These are phyloP conservation scores for Russula earlei DNA, from an alignment of 768 basidiomycete species.

Conservation along the genomic window DNA sequence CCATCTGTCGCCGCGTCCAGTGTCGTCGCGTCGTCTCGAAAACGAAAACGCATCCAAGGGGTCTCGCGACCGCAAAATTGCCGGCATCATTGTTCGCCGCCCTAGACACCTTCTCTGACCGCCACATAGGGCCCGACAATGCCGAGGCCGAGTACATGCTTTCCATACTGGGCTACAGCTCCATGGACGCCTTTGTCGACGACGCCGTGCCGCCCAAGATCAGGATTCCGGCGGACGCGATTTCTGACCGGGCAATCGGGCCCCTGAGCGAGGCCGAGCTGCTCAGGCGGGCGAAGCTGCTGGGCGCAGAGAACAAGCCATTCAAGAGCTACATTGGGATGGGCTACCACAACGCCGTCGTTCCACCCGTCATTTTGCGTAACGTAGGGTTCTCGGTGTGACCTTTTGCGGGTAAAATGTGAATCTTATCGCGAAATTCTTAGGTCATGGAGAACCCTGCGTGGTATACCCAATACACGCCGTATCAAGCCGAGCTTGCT, in stretches of 20 bases:
- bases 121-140: constrained; percentile 89
- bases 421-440: neutral
- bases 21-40: constrained; percentile 21
- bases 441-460: constrained; percentile 91
- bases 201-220: constrained; percentile 78
- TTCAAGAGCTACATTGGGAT: constrained; percentile 96
- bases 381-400: constrained; percentile 46
- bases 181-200: constrained; percentile 80
- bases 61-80: constrained; percentile 53
- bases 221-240: constrained; percentile 48
- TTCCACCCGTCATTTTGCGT: constrained; percentile 90
- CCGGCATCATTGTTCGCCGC: constrained; percentile 66
- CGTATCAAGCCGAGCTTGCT: constrained; percentile 96
- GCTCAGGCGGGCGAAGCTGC: constrained; percentile 56
- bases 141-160: constrained; percentile 81
- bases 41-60: constrained; percentile 26
- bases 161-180: constrained; percentile 66
- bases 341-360: constrained; percentile 93
- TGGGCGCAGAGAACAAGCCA: constrained; percentile 71
- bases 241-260: constrained; percentile 62
- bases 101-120: constrained; percentile 80
- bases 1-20: constrained; percentile 20
- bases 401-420: neutral
- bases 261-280: constrained; percentile 84
- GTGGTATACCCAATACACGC: constrained; percentile 97